phyloP scores from a whole-genome alignment of 805 yeast genomes.

The Kodamaea nitidulidarum region DNA sequence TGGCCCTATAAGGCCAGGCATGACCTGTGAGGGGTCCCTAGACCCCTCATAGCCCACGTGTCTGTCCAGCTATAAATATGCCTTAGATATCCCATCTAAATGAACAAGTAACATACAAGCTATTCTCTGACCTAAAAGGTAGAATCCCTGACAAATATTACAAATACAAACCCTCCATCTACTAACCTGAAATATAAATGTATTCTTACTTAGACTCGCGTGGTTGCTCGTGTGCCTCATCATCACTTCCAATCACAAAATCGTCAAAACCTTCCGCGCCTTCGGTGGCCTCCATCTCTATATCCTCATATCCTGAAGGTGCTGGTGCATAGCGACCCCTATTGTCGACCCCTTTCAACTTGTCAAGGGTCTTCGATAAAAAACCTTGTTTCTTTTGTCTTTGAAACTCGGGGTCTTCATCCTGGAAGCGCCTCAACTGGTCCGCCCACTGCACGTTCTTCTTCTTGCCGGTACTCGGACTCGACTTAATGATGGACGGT shows the following conservation, averaged over 20 bases:
- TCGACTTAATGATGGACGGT: constrained; percentile 35
- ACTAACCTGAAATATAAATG: too few species aligned
- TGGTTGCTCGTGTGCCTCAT: constrained; percentile 24
- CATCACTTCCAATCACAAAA: constrained; percentile 49
- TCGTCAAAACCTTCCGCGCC: constrained; percentile 25
- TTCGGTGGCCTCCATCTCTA: constrained; percentile 7
- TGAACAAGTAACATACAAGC: too few species aligned
- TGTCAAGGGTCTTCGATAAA: constrained; percentile 31
- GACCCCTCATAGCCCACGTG: too few species aligned
- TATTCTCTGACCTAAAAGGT: too few species aligned
- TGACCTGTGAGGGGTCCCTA: too few species aligned
- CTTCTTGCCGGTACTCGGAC: constrained; percentile 23
- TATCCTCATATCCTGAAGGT: constrained; percentile 28
- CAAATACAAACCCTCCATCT: too few species aligned
- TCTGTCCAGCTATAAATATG: too few species aligned
- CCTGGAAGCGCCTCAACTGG: constrained; percentile 34
- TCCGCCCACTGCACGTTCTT: constrained; percentile 49
- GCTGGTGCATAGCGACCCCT: constrained; percentile 27
- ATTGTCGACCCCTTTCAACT: constrained; percentile 26
- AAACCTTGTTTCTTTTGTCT: constrained; percentile 31
- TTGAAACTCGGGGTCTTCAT: constrained; percentile 22
- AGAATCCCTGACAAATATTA: too few species aligned
- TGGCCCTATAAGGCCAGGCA: too few species aligned
- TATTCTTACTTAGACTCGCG: too few species aligned
- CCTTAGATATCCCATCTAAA: too few species aligned